A percentile compares a stretch with the other conserved stretches of the same genome.
phyloP scores from a whole-genome alignment of 108 stramenopile species.

The Stephanodiscus minutulus region DNA sequence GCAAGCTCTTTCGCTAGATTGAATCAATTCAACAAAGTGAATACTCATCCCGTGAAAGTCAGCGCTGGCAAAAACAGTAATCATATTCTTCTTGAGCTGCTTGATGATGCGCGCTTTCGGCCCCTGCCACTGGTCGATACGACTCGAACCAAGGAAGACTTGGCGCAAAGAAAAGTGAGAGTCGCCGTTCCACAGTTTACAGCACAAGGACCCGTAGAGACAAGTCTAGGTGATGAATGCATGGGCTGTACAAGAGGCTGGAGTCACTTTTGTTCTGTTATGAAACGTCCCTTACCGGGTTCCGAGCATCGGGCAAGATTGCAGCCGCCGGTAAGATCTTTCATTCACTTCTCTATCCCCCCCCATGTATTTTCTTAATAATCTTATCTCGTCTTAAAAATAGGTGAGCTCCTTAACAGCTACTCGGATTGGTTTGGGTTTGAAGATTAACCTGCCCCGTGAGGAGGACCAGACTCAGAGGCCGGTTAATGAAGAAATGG shows the following conservation, averaged over 20 bases:
- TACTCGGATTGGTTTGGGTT: slow-evolving; percentile 77
- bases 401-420: slow-evolving; percentile 57
- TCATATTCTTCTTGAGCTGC: slow-evolving; percentile 62
- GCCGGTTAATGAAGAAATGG: neutral
- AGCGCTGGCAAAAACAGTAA: slow-evolving; percentile 38
- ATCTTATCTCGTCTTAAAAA: neutral
- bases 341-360: neutral
- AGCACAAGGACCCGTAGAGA: slow-evolving; percentile 78
- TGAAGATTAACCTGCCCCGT: slow-evolving; percentile 42
- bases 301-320: slow-evolving; percentile 70
- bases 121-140: slow-evolving; percentile 70
- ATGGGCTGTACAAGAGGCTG: slow-evolving; percentile 82
- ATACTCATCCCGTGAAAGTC: slow-evolving; percentile 9
- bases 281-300: slow-evolving; percentile 66
- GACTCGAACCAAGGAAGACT: slow-evolving; percentile 45
- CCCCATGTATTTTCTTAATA: too few relatives aligned
- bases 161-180: slow-evolving; percentile 33
- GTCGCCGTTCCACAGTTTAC: slow-evolving; percentile 67
- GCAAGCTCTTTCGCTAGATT: slow-evolving; percentile 24
- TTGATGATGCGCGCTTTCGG: slow-evolving; percentile 80
- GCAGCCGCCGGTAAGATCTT: slow-evolving; percentile 66
- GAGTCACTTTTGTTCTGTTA: slow-evolving; percentile 80
- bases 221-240: slow-evolving; percentile 85
- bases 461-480: slow-evolving; percentile 5
- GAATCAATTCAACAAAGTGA: slow-evolving; percentile 28